A percentile compares a stretch with the other conserved stretches of the same genome.
Evolutionary conservation across 2,329 filamentous ascomycete genomes (phyloP).

Genomic region (Penicillium sclerotigenum): DNA sequence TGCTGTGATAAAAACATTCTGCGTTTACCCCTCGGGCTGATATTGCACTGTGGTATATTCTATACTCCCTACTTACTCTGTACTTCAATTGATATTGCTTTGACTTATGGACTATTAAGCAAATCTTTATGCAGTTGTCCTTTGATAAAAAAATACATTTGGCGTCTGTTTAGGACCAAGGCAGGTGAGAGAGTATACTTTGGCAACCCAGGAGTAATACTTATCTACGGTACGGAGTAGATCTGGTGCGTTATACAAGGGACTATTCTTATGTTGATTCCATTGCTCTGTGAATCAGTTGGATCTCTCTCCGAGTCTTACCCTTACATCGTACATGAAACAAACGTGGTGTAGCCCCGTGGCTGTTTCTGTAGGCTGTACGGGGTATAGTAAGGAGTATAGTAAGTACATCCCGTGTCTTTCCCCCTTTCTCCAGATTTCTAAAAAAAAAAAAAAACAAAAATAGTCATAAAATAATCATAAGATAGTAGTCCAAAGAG

Average conservation of each 20-base stretch:
- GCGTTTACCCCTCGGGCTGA: neutral
- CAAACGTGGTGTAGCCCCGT: neutral
- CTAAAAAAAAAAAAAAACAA: no score
- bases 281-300: neutral
- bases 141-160: no score
- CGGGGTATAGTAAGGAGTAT: no score
- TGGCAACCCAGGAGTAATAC: neutral
- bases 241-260: neutral
- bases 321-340: slow-evolving; percentile 1
- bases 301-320: neutral
- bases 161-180: no score
- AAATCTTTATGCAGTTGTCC: neutral
- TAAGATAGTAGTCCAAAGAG: neutral
- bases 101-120: no score
- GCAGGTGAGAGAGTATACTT: neutral
- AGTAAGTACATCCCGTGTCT: no score
- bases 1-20: slow-evolving; percentile 22
- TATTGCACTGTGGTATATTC: neutral
- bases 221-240: neutral
- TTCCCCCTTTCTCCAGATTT: neutral
- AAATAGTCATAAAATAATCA: neutral
- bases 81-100: neutral
- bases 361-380: neutral
- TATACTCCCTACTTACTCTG: no score
- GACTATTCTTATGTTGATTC: neutral